These are phyloP conservation scores for Pleurotus ostreatus DNA, from an alignment of 768 basidiomycete genomes.

Conservation along the genomic window DNA sequence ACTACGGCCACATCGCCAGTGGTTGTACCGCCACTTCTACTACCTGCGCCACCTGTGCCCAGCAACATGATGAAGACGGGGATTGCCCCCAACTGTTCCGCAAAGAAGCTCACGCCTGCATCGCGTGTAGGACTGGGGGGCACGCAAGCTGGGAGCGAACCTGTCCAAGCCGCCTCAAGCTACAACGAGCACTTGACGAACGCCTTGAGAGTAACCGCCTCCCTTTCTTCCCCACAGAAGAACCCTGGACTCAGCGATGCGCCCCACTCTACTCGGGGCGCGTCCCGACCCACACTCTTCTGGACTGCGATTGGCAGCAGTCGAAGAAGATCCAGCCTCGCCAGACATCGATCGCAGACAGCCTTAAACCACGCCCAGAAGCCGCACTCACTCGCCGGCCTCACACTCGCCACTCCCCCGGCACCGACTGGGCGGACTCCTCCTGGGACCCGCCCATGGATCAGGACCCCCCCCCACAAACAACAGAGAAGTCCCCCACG, in stretches of 20 bases:
- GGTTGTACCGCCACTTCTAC: too few relatives aligned
- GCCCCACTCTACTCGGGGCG: background rate
- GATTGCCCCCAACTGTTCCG: background rate
- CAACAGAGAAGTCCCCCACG: too few relatives aligned
- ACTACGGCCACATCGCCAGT: too few relatives aligned
- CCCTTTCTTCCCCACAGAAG: background rate
- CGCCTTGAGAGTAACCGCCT: background rate
- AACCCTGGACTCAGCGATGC: background rate
- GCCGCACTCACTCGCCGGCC: too few relatives aligned
- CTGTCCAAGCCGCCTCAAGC: background rate
- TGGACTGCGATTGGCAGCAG: background rate
- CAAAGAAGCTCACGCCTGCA: background rate
- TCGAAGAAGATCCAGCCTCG: background rate
- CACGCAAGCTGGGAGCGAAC: slow-evolving; percentile 1
- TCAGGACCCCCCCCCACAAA: background rate
- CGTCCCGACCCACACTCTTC: background rate
- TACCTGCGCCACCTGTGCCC: too few relatives aligned
- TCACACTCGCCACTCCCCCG: too few relatives aligned
- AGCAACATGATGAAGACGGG: background rate
- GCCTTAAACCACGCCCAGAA: background rate
- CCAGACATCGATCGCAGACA: background rate
- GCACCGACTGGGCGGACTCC: background rate
- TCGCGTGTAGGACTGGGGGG: background rate
- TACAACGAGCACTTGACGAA: background rate
- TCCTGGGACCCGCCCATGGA: background rate